Evolutionary conservation across 2,329 filamentous ascomycete species (phyloP).

Genomic region (Ceratocystis papillata): DNA sequence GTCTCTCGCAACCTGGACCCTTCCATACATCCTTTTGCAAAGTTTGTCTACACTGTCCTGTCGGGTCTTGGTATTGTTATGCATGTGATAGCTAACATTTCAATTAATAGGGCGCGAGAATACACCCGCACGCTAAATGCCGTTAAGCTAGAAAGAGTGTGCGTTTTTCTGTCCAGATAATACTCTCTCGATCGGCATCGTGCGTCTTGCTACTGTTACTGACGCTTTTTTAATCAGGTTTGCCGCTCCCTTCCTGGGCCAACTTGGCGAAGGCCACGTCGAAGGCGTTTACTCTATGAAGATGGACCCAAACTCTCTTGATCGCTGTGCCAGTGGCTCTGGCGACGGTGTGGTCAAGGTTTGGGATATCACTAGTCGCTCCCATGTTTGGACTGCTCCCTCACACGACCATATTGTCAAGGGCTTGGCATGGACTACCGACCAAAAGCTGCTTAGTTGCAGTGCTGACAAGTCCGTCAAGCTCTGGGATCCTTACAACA

Average conservation of each 20-base stretch:
- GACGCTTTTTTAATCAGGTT: slow-evolving; percentile 19
- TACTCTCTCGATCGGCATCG: neutral
- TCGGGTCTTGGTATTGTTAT: neutral
- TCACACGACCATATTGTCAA: slow-evolving; percentile 94
- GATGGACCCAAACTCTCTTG: slow-evolving; percentile 64
- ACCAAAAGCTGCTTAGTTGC: slow-evolving; percentile 76
- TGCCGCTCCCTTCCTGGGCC: slow-evolving; percentile 59
- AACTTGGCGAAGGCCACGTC: slow-evolving; percentile 82
- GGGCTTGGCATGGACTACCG: slow-evolving; percentile 77
- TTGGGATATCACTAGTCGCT: slow-evolving; percentile 64
- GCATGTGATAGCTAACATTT: slow-evolving; percentile 15
- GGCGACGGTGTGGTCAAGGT: slow-evolving; percentile 92
- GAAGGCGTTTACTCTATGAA: slow-evolving; percentile 74
- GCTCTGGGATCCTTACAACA: slow-evolving; percentile 80
- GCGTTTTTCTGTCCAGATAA: slow-evolving; percentile 32
- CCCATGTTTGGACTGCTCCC: slow-evolving; percentile 64
- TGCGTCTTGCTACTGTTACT: neutral
- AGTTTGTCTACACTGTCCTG: slow-evolving; percentile 15
- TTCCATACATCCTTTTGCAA: slow-evolving; percentile 70
- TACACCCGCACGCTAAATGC: slow-evolving; percentile 54
- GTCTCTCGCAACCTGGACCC: slow-evolving; percentile 67
- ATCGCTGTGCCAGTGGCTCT: slow-evolving; percentile 69
- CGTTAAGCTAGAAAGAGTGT: slow-evolving; percentile 88
- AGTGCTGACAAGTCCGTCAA: slow-evolving; percentile 80
- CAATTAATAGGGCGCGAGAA: slow-evolving; percentile 58